phyloP scores from a whole-genome alignment of 1,284 basidiomycete species.

The Pascua guehoae region DNA sequence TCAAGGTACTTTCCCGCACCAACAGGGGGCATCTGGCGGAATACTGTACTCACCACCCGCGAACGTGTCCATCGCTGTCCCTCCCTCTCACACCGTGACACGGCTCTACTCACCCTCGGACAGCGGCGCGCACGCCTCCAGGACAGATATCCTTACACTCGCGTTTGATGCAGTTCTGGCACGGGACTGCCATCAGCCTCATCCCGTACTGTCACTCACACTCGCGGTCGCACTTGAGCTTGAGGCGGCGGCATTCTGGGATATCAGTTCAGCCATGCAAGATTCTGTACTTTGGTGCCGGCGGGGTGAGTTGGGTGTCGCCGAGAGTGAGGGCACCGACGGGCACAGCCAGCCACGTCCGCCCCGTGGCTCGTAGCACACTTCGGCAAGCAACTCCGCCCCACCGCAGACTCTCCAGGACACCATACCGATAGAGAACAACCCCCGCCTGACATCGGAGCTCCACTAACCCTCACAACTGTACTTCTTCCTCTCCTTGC shows the following conservation, averaged over 20 bases:
- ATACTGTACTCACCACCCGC: no score
- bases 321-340: no score
- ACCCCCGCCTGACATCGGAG: no score
- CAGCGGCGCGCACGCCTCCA: constrained; percentile 21
- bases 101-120: constrained; percentile 20
- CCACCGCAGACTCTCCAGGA: background rate
- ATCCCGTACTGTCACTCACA: constrained; percentile 5
- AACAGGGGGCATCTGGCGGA: no score
- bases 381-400: no score
- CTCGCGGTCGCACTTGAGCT: constrained; percentile 28
- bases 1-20: no score
- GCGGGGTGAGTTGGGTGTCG: no score
- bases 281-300: no score
- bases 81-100: no score
- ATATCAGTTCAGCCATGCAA: background rate
- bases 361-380: no score
- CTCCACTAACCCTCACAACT: constrained; percentile 3
- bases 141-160: constrained; percentile 31
- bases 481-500: constrained; percentile 9
- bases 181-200: constrained; percentile 23
- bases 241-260: constrained; percentile 25
- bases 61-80: no score
- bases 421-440: background rate
- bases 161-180: constrained; percentile 31
- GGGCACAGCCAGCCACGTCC: no score